A percentile compares a stretch with the other conserved stretches of the same genome.
Conservation (phyloP, 306 rosid species). For the Lathyrus aphaca region DNA sequence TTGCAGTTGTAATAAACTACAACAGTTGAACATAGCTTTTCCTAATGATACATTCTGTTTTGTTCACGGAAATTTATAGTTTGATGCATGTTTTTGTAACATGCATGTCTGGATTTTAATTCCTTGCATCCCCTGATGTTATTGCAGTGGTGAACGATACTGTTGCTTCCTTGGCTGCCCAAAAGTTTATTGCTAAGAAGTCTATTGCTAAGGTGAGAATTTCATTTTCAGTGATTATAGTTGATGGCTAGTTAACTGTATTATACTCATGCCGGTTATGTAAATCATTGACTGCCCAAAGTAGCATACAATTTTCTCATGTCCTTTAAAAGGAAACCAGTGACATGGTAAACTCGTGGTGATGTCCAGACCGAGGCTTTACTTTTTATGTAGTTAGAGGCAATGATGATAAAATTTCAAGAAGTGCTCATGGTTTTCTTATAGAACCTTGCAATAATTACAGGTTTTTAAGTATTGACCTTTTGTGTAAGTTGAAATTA, state of each 20-base stretch:
- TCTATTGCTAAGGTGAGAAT: slow-evolving; percentile 64
- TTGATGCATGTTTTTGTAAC: not conserved
- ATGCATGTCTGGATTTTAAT: not conserved
- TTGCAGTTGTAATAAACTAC: too few relatives aligned
- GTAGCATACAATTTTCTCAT: not conserved
- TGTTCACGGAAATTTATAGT: not conserved
- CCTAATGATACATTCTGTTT: not conserved
- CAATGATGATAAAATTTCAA: not conserved
- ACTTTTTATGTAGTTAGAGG: not conserved
- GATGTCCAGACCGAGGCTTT: not conserved
- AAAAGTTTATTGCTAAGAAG: slow-evolving; percentile 40
- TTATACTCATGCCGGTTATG: not conserved
- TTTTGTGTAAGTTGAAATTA: not conserved
- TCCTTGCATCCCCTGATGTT: not conserved
- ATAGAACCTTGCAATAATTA: not conserved
- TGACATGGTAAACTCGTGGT: not conserved
- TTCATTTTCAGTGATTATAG: not conserved
- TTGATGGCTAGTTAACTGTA: slow-evolving; percentile 17
- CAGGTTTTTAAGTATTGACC: not conserved
- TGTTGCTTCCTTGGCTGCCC: slow-evolving; percentile 61
- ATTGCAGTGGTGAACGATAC: slow-evolving; percentile 72
- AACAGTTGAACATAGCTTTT: too few relatives aligned
- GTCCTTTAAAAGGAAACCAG: not conserved
- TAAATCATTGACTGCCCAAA: slow-evolving; percentile 3
- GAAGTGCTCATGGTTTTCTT: not conserved